Evolutionary conservation across 1,139 yeast genomes (phyloP).

Genomic region (Pneumocystis wakefieldiae): DNA sequence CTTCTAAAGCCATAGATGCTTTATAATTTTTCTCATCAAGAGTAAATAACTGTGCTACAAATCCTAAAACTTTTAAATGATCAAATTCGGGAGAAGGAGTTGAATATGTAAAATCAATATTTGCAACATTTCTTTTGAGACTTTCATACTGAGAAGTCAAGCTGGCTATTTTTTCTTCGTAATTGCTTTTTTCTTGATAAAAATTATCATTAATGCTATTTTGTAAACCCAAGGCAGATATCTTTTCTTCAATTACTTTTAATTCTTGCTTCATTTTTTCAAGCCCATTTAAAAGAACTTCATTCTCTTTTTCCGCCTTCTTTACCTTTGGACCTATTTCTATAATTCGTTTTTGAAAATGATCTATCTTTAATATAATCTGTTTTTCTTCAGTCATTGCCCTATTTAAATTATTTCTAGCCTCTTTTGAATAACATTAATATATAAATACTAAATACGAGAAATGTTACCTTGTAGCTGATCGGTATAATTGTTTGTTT

Average conservation of each 20-base stretch:
- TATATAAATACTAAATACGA: background rate
- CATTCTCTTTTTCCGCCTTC: conserved; percentile 43
- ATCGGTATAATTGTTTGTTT: conserved; percentile 65
- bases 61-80: conserved; percentile 57
- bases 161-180: conserved; percentile 26
- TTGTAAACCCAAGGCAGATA: conserved; percentile 47
- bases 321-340: conserved; percentile 39
- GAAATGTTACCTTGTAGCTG: conserved; percentile 35
- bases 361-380: conserved; percentile 42
- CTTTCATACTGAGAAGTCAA: conserved; percentile 40
- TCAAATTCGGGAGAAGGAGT: conserved; percentile 51
- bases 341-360: conserved; percentile 39
- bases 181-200: conserved; percentile 17
- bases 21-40: conserved; percentile 43
- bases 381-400: conserved; percentile 46
- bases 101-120: conserved; percentile 61
- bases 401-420: conserved; percentile 42
- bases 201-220: conserved; percentile 22
- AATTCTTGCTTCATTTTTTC: conserved; percentile 31
- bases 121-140: conserved; percentile 50
- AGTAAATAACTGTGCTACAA: conserved; percentile 72
- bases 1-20: conserved; percentile 73
- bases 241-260: conserved; percentile 29
- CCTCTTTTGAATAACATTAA: conserved; percentile 27
- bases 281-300: conserved; percentile 31